These are phyloP conservation scores for Ceratobasidium sp. DNA, from an alignment of 1,284 basidiomycete genomes.

Conservation along the genomic window DNA sequence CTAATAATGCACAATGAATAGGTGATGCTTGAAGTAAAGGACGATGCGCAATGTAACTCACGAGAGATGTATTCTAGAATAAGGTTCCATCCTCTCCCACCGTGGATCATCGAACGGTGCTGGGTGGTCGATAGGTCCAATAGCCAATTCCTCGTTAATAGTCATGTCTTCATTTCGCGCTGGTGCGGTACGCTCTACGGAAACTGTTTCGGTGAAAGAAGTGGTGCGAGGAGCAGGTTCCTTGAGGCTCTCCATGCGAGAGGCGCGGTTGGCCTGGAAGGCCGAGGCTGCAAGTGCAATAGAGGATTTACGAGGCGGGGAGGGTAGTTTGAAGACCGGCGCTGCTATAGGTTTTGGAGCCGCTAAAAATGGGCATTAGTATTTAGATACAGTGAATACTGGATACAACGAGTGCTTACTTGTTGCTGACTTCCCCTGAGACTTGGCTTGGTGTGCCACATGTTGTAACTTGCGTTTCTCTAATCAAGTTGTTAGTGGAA, in stretches of 20 bases:
- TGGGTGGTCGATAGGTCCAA: constrained; percentile 78
- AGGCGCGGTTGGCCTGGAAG: constrained; percentile 26
- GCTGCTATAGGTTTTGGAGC: constrained; percentile 29
- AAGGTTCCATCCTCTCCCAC: constrained; percentile 84
- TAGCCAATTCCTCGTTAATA: constrained; percentile 75
- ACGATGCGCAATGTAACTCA: constrained; percentile 57
- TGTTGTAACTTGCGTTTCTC: constrained; percentile 40
- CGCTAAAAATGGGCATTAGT: neutral
- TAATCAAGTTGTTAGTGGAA: neutral
- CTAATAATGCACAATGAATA: constrained; percentile 57
- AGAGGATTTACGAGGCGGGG: constrained; percentile 31
- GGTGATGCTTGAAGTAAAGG: constrained; percentile 24
- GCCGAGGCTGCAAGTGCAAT: constrained; percentile 27
- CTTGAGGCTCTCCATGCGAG: constrained; percentile 3
- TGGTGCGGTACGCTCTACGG: constrained; percentile 7
- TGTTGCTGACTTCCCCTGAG: neutral
- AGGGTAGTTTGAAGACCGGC: constrained; percentile 33
- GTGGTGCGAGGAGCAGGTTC: constrained; percentile 46
- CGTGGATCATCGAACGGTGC: constrained; percentile 72
- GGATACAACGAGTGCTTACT: neutral
- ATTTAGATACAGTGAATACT: neutral
- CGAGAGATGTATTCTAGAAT: constrained; percentile 87
- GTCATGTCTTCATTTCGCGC: constrained; percentile 73
- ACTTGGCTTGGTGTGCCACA: neutral
- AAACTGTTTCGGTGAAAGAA: constrained; percentile 48